Conservation (phyloP, 2,329 filamentous ascomycete genomes). For the Penicillium paneum region DNA sequence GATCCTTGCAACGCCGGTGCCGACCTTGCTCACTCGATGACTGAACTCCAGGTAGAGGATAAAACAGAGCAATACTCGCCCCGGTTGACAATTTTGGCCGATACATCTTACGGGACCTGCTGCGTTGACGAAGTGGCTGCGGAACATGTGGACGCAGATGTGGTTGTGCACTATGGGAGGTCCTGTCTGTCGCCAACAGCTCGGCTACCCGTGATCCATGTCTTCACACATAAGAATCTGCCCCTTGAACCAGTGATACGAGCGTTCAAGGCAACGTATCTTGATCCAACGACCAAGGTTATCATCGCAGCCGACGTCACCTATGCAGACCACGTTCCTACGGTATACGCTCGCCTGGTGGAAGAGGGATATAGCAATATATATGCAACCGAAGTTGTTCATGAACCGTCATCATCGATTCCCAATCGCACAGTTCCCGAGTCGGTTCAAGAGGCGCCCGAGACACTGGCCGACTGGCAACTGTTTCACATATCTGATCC, state of each 20-base stretch:
- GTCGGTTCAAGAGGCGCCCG: conserved; percentile 44
- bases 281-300: conserved; percentile 60
- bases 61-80: conserved; percentile 26
- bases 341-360: conserved; percentile 55
- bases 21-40: conserved; percentile 25
- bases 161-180: conserved; percentile 90
- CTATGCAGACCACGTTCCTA: conserved; percentile 70
- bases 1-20: conserved; percentile 13
- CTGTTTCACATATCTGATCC: conserved; percentile 84
- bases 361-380: conserved; percentile 66
- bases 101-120: conserved; percentile 95
- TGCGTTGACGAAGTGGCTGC: conserved; percentile 97
- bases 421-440: conserved; percentile 74
- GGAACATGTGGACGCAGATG: conserved; percentile 85
- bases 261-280: conserved; percentile 68
- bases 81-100: conserved; percentile 77
- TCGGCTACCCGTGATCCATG: conserved; percentile 80
- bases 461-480: conserved; percentile 62
- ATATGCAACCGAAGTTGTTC: conserved; percentile 67
- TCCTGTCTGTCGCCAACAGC: conserved; percentile 89
- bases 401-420: conserved; percentile 74
- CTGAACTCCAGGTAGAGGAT: conserved; percentile 27
- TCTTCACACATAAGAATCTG: conserved; percentile 75
- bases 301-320: conserved; percentile 87
- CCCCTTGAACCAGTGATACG: conserved; percentile 57